Evolutionary conservation across 169 alveolate species (phyloP), one percentile per base, ranked within the genome.

Genomic region (Plasmodium yoelii): DNA sequence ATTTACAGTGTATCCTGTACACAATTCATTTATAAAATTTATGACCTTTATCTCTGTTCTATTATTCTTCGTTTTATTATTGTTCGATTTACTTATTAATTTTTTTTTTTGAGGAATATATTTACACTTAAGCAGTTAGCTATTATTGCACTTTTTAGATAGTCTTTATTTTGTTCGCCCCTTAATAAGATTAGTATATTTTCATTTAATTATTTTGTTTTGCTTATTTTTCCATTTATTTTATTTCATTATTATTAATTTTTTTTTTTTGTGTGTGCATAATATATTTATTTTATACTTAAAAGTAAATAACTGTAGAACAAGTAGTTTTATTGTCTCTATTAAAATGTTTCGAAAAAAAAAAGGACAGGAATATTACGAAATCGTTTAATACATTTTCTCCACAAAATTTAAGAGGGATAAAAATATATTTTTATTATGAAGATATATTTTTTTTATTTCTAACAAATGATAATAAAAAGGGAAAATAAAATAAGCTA

Each of bases 1-100:
- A 80, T 24, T 67, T 80, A 61, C 90, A 80, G 28, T 80, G 90
- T 69, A 12, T 80, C 28, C 70, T 80, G 13, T 80, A 80, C 60
- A 57, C 73, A 2, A 34, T 80, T 8, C 71, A 44, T 34, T 56
- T 80, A 24, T 71, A 71, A 24, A 22, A 22, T 12, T 26, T 12
- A 13, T 71, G 42, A 15, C 13, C 0, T 42, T 65, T 44, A n/a
- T 39, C 12, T 0, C 34, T 39, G 4, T 6, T 61, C 47, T 61
- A 26, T 61, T 61, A 12, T 61, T 61, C 39, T n/a, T n/a, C n/a
- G n/a, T n/a, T n/a, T n/a, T 63, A 28, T 34, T 34, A 28, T 63
- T 22, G 6, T 9, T 61, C 10, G 9, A 12, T 22, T 19, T 60
- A 19, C 6, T 71, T 34, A 42, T 67, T 56, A 5, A 26, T 46